Evolutionary conservation across 164 flowering plant species (phyloP).

Genomic region (Vitis labrusca): DNA sequence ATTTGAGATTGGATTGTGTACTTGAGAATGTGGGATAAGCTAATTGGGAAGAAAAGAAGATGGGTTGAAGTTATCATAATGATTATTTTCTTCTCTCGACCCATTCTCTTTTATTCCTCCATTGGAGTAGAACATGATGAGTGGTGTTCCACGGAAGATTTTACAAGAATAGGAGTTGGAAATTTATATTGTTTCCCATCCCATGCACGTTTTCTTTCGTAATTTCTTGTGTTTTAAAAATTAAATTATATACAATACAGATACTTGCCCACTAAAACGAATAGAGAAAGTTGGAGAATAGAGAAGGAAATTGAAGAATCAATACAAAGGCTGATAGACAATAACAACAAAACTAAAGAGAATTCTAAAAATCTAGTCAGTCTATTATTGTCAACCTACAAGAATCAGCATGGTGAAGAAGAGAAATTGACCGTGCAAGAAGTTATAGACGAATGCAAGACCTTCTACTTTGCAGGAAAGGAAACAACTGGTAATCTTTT

Average conservation of each 20-base stretch:
- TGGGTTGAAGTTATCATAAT: too few species aligned
- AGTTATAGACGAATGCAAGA: slow-evolving; percentile 72
- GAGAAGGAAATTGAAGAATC: slow-evolving; percentile 38
- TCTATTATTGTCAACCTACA: slow-evolving; percentile 38
- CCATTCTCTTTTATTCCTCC: too few species aligned
- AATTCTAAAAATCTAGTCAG: slow-evolving; percentile 30
- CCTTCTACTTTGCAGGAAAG: slow-evolving; percentile 75
- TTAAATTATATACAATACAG: slow-evolving; percentile 21
- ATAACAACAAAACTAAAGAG: slow-evolving; percentile 15
- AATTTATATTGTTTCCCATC: too few species aligned
- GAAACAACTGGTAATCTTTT: slow-evolving; percentile 66
- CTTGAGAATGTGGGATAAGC: too few species aligned
- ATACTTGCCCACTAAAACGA: slow-evolving; percentile 49
- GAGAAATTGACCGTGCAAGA: slow-evolving; percentile 50
- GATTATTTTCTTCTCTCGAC: too few species aligned
- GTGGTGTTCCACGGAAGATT: too few species aligned
- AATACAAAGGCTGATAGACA: slow-evolving; percentile 24
- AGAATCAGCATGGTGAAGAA: slow-evolving; percentile 31
- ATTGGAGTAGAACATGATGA: too few species aligned
- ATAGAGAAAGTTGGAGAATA: slow-evolving; percentile 41
- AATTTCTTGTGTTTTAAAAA: neutral
- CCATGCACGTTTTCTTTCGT: neutral
- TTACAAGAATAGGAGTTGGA: too few species aligned
- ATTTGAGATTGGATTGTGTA: too few species aligned
- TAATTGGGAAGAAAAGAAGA: too few species aligned